phyloP scores from a whole-genome alignment of 257 asterid species.

The Cruciata laevipes region DNA sequence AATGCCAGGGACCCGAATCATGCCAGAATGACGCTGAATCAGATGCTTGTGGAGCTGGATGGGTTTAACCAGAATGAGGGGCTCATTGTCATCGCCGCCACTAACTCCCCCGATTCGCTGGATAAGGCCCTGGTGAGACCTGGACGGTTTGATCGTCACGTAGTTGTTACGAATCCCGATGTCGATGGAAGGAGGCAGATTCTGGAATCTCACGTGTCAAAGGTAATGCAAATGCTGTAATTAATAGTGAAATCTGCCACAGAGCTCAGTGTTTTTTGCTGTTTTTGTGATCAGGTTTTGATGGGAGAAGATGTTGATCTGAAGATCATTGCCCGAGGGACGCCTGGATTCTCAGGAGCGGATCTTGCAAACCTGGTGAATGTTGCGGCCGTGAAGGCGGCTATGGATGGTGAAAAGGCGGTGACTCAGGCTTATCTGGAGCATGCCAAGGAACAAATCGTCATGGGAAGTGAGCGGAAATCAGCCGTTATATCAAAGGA shows the following conservation, averaged over 20 bases:
- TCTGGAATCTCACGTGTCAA: constrained; percentile 82
- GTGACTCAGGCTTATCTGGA: constrained; percentile 71
- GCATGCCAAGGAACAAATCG: constrained; percentile 81
- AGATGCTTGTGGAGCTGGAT: constrained; percentile 88
- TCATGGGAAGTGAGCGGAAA: constrained; percentile 92
- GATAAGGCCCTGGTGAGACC: constrained; percentile 95
- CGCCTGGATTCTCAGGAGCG: constrained; percentile 90
- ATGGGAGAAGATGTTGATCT: constrained; percentile 84
- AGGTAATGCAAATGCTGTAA: constrained; percentile 45
- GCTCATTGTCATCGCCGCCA: constrained; percentile 88
- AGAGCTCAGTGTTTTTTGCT: too few species aligned
- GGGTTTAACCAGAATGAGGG: constrained; percentile 96
- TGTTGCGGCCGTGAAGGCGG: constrained; percentile 78
- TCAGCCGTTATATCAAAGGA: constrained; percentile 84
- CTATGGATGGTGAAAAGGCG: constrained; percentile 77
- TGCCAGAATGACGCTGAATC: constrained; percentile 89
- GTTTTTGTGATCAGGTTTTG: constrained; percentile 42
- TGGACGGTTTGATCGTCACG: constrained; percentile 85
- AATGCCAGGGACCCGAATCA: constrained; percentile 81
- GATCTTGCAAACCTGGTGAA: constrained; percentile 88
- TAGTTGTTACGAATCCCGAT: constrained; percentile 93
- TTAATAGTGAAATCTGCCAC: too few species aligned
- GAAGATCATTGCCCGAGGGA: constrained; percentile 75
- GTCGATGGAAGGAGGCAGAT: constrained; percentile 95
- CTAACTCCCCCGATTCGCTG: constrained; percentile 81